phyloP scores from a whole-genome alignment of 345 rosid genomes.

The Camelina hispida region DNA sequence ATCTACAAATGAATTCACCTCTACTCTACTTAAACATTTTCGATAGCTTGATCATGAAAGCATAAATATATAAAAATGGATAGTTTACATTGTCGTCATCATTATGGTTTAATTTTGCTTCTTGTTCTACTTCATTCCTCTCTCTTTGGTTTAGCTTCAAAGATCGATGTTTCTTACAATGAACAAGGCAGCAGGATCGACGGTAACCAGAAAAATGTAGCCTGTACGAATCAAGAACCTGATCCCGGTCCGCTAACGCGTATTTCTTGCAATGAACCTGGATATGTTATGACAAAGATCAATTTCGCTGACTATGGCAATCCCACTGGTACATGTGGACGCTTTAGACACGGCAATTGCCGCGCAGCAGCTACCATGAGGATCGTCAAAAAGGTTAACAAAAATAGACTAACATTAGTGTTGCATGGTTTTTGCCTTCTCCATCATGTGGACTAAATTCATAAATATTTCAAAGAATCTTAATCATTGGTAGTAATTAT shows the following conservation, averaged over 20 bases:
- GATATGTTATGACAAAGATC: conserved; percentile 21
- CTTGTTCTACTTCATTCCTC: conserved; percentile 15
- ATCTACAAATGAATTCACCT: conserved; percentile 7
- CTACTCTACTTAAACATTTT: conserved; percentile 1
- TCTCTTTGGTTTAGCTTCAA: conserved; percentile 15
- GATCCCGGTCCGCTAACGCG: background rate
- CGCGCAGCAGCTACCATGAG: conserved; percentile 18
- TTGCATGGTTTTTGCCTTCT: background rate
- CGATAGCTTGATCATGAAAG: conserved; percentile 1
- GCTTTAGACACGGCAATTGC: conserved; percentile 27
- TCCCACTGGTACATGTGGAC: conserved; percentile 25
- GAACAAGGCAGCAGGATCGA: background rate
- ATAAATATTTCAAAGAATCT: background rate
- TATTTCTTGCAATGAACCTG: background rate
- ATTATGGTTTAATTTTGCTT: conserved; percentile 6
- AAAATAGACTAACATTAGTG: background rate
- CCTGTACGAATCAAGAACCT: conserved; percentile 2
- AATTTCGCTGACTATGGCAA: conserved; percentile 34
- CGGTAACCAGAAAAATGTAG: background rate
- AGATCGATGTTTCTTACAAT: conserved; percentile 4
- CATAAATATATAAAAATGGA: conserved; percentile 9
- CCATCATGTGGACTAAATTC: background rate
- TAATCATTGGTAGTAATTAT: background rate
- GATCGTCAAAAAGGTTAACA: conserved; percentile 13
- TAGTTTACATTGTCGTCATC: conserved; percentile 3